A percentile compares a stretch with the other conserved stretches of the same genome.
Conservation (phyloP, 148 eudicot genomes). For the Arctostaphylos glauca region DNA sequence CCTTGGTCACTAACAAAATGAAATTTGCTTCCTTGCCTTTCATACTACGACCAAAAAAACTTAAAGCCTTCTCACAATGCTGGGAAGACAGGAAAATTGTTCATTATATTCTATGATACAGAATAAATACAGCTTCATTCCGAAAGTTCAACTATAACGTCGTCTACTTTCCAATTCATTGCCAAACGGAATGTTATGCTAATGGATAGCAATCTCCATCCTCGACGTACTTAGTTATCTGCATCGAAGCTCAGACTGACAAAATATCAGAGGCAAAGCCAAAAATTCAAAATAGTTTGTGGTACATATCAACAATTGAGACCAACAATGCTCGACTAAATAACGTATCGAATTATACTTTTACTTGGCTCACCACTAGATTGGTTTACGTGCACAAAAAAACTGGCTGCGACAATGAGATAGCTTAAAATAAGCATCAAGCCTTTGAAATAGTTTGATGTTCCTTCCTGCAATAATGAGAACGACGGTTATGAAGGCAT, state of each 20-base stretch:
- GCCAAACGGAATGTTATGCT: too few relatives aligned
- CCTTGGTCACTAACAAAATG: neutral
- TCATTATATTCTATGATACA: neutral
- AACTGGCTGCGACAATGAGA: constrained; percentile 96
- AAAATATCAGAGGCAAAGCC: neutral
- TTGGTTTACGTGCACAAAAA: constrained; percentile 79
- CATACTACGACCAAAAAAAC: neutral
- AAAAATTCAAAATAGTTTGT: neutral
- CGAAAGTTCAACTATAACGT: neutral
- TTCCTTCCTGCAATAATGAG: constrained; percentile 66
- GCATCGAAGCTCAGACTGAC: neutral
- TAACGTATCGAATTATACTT: neutral
- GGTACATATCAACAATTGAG: neutral
- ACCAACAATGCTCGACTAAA: neutral
- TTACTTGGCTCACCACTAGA: constrained; percentile 34
- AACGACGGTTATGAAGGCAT: neutral
- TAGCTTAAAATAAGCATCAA: constrained; percentile 94
- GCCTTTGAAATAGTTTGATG: constrained; percentile 91
- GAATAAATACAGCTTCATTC: too few relatives aligned
- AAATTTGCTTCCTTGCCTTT: neutral
- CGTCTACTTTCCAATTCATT: neutral
- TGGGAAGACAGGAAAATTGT: neutral
- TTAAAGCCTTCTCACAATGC: neutral
- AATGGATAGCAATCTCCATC: neutral
- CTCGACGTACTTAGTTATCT: neutral